Percentiles rank a stretch among this genome's conserved stretches.
These are phyloP conservation scores for Alloascoidea africana DNA, from an alignment of 805 yeast species.

Conservation along the genomic window DNA sequence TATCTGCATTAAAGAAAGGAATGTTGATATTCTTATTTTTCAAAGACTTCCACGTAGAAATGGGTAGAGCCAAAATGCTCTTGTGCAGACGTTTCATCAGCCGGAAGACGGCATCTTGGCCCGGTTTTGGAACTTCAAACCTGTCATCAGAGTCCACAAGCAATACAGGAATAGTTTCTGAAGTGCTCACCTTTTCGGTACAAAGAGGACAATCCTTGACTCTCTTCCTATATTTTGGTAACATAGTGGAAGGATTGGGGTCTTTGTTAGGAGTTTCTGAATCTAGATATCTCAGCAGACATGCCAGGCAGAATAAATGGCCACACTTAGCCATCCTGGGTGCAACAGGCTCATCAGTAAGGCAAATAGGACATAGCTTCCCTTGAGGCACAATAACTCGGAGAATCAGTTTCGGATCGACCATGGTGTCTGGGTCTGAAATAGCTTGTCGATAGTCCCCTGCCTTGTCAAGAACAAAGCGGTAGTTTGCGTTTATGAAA, in stretches of 20 bases:
- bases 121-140: conserved; percentile 41
- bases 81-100: conserved; percentile 39
- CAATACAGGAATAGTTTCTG: conserved; percentile 50
- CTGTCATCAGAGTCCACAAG: conserved; percentile 29
- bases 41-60: conserved; percentile 17
- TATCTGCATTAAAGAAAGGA: conserved; percentile 22
- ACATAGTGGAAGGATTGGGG: conserved; percentile 7
- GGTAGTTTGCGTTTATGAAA: conserved; percentile 71
- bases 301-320: conserved; percentile 75
- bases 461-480: conserved; percentile 62
- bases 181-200: conserved; percentile 36
- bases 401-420: conserved; percentile 43
- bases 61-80: conserved; percentile 32
- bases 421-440: conserved; percentile 61
- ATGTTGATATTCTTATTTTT: conserved; percentile 38
- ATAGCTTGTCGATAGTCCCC: conserved; percentile 40
- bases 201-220: conserved; percentile 75
- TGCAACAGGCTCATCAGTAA: conserved; percentile 71
- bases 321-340: conserved; percentile 96
- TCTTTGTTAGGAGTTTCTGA: conserved; percentile 17
- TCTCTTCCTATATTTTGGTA: conserved; percentile 25
- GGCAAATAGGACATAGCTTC: conserved; percentile 81
- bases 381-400: conserved; percentile 65
- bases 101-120: conserved; percentile 40
- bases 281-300: conserved; percentile 58